Evolutionary conservation across 345 rosid species (phyloP).

Genomic region (Gossypium australe): DNA sequence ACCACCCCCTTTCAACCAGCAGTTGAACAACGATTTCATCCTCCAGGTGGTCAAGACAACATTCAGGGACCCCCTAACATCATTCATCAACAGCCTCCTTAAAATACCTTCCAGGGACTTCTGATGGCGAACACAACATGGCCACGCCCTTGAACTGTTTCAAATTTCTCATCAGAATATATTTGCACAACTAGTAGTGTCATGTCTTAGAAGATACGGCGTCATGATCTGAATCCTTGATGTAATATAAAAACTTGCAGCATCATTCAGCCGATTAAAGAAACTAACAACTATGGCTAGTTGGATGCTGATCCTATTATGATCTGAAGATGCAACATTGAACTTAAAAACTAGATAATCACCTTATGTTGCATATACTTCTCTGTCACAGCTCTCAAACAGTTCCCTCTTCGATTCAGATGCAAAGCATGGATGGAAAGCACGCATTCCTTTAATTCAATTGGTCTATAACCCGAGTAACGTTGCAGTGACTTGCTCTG

Average conservation of each 20-base stretch:
- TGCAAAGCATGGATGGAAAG: constrained; percentile 43
- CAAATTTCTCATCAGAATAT: background rate
- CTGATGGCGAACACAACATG: constrained; percentile 33
- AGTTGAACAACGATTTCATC: background rate
- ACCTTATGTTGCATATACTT: constrained; percentile 65
- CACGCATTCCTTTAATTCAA: constrained; percentile 49
- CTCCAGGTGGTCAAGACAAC: background rate
- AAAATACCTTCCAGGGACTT: constrained; percentile 35
- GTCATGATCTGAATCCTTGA: too few relatives aligned
- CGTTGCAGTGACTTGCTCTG: constrained; percentile 39
- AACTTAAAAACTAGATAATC: background rate
- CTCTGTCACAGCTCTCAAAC: constrained; percentile 40
- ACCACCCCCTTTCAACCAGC: background rate
- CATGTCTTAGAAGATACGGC: background rate
- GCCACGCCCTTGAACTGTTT: constrained; percentile 59
- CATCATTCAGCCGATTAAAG: background rate
- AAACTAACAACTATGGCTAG: background rate
- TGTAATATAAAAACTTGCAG: background rate
- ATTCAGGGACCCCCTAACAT: background rate
- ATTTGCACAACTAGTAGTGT: background rate
- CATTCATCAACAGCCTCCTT: constrained; percentile 21
- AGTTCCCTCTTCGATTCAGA: constrained; percentile 24
- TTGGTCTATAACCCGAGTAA: constrained; percentile 43
- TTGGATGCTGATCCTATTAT: too few relatives aligned
- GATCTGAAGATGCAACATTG: background rate